These are phyloP conservation scores for Sporobolomyces phaffii DNA, from an alignment of 768 basidiomycete genomes.

Conservation along the genomic window DNA sequence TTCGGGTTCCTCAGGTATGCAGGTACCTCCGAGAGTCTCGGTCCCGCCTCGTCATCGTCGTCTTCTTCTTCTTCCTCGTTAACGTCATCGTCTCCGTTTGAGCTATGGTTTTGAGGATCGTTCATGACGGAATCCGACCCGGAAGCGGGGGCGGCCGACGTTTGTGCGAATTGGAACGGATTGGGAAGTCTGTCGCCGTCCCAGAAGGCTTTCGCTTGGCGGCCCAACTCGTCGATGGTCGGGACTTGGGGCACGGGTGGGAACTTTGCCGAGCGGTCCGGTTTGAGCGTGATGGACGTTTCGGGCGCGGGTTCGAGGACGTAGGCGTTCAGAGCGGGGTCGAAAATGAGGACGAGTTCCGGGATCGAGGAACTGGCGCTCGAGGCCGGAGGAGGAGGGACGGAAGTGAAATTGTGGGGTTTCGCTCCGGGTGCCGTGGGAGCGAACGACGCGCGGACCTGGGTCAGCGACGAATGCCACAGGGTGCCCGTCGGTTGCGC, in stretches of 20 bases:
- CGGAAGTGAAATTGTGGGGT: not conserved
- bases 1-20: not conserved
- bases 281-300: conserved; percentile 11
- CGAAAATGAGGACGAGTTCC: not conserved
- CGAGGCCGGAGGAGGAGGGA: not conserved
- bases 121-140: too few species aligned
- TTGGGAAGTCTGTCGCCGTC: not conserved
- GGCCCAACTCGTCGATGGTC: not conserved
- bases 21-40: conserved; percentile 2
- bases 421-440: conserved; percentile 4
- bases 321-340: not conserved
- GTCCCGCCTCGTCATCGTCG: not conserved
- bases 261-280: conserved; percentile 3
- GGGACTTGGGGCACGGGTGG: conserved; percentile 6
- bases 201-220: not conserved
- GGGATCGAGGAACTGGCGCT: not conserved
- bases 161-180: conserved; percentile 17
- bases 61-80: conserved; percentile 20
- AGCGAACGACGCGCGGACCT: conserved; percentile 15
- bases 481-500: not conserved
- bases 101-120: too few species aligned
- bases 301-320: not conserved
- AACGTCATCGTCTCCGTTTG: not conserved
- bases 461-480: not conserved
- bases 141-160: too few species aligned